Conservation (phyloP, 495 filamentous ascomycete species). For the Penicillium nucicola region DNA sequence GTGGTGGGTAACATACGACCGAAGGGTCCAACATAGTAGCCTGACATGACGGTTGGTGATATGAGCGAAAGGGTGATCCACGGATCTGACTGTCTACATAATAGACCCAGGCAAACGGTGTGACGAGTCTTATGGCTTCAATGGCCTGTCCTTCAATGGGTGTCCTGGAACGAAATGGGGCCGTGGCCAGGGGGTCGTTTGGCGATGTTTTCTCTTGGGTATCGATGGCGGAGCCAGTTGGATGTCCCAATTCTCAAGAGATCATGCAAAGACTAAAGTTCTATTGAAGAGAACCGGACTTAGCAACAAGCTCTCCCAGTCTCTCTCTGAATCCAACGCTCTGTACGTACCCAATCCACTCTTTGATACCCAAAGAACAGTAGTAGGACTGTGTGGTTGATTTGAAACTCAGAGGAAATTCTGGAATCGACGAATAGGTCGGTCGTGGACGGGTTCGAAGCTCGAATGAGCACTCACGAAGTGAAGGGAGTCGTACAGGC, state of each 20-base stretch:
- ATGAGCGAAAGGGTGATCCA: not conserved
- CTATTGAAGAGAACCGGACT: not conserved
- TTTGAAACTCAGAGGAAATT: not conserved
- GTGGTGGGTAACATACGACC: constrained; percentile 46
- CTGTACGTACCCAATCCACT: constrained; percentile 7
- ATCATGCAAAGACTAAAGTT: not conserved
- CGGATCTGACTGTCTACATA: constrained; percentile 1
- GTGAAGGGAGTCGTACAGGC: not conserved
- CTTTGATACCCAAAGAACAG: not conserved
- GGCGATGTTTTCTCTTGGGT: not conserved
- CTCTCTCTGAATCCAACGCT: not conserved
- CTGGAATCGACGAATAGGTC: not conserved
- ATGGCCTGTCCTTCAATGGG: not conserved
- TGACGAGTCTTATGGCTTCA: not conserved
- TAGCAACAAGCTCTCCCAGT: not conserved
- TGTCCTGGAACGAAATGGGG: not conserved
- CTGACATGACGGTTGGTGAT: constrained; percentile 32
- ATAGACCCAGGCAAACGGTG: not conserved
- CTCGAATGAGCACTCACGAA: not conserved
- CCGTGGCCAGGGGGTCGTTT: not conserved
- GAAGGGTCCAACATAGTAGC: constrained; percentile 46
- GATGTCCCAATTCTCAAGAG: not conserved
- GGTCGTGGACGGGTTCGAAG: not conserved
- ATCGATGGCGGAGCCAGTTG: not conserved
- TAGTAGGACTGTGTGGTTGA: not conserved